Conservation (phyloP, 805 yeast species). For the Ogataea kodamae region DNA sequence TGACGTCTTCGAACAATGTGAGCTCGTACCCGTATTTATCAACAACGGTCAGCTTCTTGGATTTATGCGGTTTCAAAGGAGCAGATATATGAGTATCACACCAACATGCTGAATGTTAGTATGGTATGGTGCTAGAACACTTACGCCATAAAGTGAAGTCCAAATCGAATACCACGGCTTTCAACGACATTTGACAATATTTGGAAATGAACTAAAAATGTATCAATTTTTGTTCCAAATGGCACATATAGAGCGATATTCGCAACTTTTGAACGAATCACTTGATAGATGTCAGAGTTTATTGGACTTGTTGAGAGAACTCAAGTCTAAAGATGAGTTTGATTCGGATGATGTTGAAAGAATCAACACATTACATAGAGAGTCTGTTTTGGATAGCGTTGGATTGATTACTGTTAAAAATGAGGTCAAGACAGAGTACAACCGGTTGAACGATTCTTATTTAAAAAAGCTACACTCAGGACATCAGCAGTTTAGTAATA, state of each 20-base stretch:
- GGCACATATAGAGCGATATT: conserved; percentile 11
- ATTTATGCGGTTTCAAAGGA: conserved; percentile 41
- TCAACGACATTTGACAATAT: conserved; percentile 8
- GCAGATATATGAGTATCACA: conserved; percentile 69
- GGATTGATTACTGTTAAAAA: conserved; percentile 19
- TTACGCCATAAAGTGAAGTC: conserved; percentile 78
- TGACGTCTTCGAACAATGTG: conserved; percentile 65
- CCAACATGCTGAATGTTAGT: conserved; percentile 50
- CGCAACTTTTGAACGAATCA: conserved; percentile 18
- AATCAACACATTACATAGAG: conserved; percentile 17
- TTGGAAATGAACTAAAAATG: neutral
- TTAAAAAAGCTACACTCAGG: conserved; percentile 13
- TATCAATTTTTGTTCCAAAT: neutral
- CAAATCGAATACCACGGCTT: conserved; percentile 66
- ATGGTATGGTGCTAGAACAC: conserved; percentile 20
- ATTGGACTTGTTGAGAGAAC: conserved; percentile 9
- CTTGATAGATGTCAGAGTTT: conserved; percentile 14
- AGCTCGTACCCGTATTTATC: conserved; percentile 57
- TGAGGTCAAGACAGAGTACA: conserved; percentile 17
- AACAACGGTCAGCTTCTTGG: conserved; percentile 35
- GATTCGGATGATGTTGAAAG: conserved; percentile 4
- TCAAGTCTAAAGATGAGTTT: conserved; percentile 3
- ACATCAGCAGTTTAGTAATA: conserved; percentile 20
- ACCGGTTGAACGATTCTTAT: conserved; percentile 14
- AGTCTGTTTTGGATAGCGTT: conserved; percentile 21